Conservation (phyloP, 768 basidiomycete genomes). For the Psilocybe tampanensis region DNA sequence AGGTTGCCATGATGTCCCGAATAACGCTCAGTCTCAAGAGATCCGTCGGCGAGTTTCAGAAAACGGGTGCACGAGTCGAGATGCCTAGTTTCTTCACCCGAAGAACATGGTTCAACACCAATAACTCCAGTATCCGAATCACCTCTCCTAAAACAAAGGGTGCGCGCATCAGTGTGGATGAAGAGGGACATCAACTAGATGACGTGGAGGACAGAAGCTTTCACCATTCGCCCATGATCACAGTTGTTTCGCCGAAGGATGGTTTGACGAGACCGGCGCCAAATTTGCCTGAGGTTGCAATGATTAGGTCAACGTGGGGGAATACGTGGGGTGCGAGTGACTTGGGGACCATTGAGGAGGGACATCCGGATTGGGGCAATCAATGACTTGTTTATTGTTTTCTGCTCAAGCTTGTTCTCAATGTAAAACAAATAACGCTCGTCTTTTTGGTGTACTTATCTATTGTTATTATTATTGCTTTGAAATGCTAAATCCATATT, state of each 20-base stretch:
- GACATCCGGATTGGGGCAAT: too few relatives aligned
- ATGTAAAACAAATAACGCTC: too few relatives aligned
- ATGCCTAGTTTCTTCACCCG: constrained; percentile 27
- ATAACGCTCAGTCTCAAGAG: constrained; percentile 62
- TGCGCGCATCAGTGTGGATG: too few relatives aligned
- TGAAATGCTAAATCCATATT: too few relatives aligned
- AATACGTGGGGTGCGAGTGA: neutral
- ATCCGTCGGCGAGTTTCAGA: constrained; percentile 28
- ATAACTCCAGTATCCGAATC: constrained; percentile 14
- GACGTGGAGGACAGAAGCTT: constrained; percentile 1
- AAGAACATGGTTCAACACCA: constrained; percentile 11
- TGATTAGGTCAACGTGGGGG: neutral
- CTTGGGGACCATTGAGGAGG: neutral
- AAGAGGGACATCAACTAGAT: neutral
- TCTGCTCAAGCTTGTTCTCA: too few relatives aligned
- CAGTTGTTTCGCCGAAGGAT: neutral
- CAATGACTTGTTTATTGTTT: too few relatives aligned
- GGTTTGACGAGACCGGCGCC: neutral
- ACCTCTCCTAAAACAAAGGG: constrained; percentile 20
- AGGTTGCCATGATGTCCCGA: constrained; percentile 66
- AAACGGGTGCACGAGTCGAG: constrained; percentile 17
- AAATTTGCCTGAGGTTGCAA: neutral
- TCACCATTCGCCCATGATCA: constrained; percentile 6
- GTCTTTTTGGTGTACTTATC: too few relatives aligned
- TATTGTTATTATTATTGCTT: too few relatives aligned